phyloP scores from a whole-genome alignment of 1,139 yeast genomes.

The Pichia sp. region DNA sequence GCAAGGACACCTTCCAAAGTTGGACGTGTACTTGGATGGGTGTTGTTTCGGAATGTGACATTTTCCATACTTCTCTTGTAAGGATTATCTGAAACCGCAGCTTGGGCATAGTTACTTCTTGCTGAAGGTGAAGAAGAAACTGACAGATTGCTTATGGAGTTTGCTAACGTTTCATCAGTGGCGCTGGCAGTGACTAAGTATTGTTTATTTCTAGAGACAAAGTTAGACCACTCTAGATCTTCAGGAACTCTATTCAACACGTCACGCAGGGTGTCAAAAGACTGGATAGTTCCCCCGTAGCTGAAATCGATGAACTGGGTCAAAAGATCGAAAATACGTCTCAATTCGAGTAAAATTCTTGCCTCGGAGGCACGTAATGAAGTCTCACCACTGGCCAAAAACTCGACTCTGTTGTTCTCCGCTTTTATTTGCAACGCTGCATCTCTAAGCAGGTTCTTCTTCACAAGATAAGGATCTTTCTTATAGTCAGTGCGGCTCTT shows the following conservation, averaged over 20 bases:
- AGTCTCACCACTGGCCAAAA: constrained; percentile 39
- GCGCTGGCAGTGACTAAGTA: constrained; percentile 31
- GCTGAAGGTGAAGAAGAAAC: constrained; percentile 5
- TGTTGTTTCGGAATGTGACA: constrained; percentile 38
- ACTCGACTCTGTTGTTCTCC: constrained; percentile 44
- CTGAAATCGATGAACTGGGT: constrained; percentile 32
- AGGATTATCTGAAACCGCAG: constrained; percentile 25
- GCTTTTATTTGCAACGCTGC: constrained; percentile 40
- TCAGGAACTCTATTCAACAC: constrained; percentile 35
- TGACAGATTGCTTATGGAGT: constrained; percentile 10
- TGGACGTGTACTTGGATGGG: constrained; percentile 40
- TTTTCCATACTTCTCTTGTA: constrained; percentile 36
- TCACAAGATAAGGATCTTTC: constrained; percentile 44
- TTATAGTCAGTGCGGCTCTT: constrained; percentile 32
- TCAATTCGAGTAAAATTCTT: constrained; percentile 41
- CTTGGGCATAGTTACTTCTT: constrained; percentile 5
- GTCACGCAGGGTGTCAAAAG: constrained; percentile 32
- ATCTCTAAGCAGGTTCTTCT: constrained; percentile 36
- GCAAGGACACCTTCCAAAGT: constrained; percentile 44
- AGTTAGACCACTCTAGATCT: constrained; percentile 44
- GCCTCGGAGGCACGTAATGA: constrained; percentile 40
- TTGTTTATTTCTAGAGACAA: constrained; percentile 32
- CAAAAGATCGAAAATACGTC: constrained; percentile 36
- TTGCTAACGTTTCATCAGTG: background rate
- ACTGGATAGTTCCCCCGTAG: constrained; percentile 29